Conservation (phyloP, 2,329 filamentous ascomycete genomes). For the Colletotrichum orbiculare region DNA sequence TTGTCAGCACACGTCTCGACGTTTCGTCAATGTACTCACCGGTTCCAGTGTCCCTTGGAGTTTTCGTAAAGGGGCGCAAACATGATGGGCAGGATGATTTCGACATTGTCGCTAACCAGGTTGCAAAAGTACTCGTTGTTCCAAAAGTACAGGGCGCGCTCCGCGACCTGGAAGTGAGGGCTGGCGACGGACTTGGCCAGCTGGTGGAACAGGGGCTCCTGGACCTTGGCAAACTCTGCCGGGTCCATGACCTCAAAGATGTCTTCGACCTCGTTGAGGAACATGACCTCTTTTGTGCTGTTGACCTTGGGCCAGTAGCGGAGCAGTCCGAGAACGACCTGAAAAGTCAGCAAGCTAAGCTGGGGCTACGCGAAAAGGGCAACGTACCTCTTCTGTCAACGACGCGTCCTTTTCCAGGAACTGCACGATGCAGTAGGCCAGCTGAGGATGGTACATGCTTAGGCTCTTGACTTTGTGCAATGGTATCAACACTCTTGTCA, state of each 20-base stretch:
- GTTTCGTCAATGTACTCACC: slow-evolving; percentile 66
- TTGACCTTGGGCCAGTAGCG: slow-evolving; percentile 99
- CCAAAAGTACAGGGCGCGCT: slow-evolving; percentile 98
- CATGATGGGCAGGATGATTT: slow-evolving; percentile 99
- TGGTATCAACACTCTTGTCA: slow-evolving; percentile 91
- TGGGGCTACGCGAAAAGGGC: slow-evolving; percentile 24
- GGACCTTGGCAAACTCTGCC: slow-evolving; percentile 97
- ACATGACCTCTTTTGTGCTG: slow-evolving; percentile 99
- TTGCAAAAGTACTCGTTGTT: slow-evolving; percentile 99
- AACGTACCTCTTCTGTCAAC: slow-evolving; percentile 89
- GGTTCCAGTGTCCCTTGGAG: slow-evolving; percentile 99
- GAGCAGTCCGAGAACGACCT: slow-evolving; percentile 93
- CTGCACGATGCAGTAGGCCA: slow-evolving; percentile 98
- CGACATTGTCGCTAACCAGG: slow-evolving; percentile 97
- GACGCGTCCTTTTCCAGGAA: slow-evolving; percentile 98
- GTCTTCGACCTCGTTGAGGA: slow-evolving; percentile 97
- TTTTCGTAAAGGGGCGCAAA: slow-evolving; percentile 98
- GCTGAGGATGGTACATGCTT: slow-evolving; percentile 99
- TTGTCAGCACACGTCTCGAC: slow-evolving; percentile 44
- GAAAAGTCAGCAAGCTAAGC: slow-evolving; percentile 22
- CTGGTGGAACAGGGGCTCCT: slow-evolving; percentile 97
- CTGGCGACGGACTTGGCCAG: slow-evolving; percentile 97
- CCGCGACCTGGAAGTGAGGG: slow-evolving; percentile 98
- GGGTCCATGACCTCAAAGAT: slow-evolving; percentile 99
- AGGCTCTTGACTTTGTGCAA: slow-evolving; percentile 98